phyloP scores from a whole-genome alignment of 495 filamentous ascomycete genomes.

The Trichoderma orchidacearum region DNA sequence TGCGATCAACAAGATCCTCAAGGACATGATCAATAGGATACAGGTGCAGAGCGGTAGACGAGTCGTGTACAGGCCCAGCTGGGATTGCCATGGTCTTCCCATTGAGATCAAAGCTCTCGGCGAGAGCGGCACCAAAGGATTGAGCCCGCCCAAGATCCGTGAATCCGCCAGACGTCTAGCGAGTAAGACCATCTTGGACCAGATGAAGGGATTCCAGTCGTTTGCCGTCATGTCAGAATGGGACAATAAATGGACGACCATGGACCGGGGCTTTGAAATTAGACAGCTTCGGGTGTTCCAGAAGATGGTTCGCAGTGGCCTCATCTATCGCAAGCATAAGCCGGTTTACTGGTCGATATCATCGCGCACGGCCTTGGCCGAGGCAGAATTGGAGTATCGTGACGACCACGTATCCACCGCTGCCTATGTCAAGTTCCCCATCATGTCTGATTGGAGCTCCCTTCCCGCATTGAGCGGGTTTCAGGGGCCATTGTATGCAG shows the following conservation, averaged over 20 bases:
- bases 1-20: slow-evolving; percentile 93
- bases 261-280: slow-evolving; percentile 80
- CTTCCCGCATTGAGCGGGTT: slow-evolving; percentile 19
- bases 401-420: slow-evolving; percentile 69
- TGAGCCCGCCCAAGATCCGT: slow-evolving; percentile 38
- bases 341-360: slow-evolving; percentile 96
- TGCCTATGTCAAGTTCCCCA: slow-evolving; percentile 69
- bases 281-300: slow-evolving; percentile 75
- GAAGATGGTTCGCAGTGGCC: slow-evolving; percentile 66
- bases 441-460: slow-evolving; percentile 35
- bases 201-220: slow-evolving; percentile 68
- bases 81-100: slow-evolving; percentile 96
- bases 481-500: slow-evolving; percentile 41
- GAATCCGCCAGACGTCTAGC: slow-evolving; percentile 65
- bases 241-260: slow-evolving; percentile 82
- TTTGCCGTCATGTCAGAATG: slow-evolving; percentile 94
- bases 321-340: slow-evolving; percentile 81
- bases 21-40: slow-evolving; percentile 79
- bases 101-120: slow-evolving; percentile 97
- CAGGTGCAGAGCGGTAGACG: slow-evolving; percentile 56
- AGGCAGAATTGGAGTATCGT: slow-evolving; percentile 92
- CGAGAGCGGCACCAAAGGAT: slow-evolving; percentile 16
- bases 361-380: slow-evolving; percentile 78
- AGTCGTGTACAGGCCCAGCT: slow-evolving; percentile 83
- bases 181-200: slow-evolving; percentile 54